Evolutionary conservation across 345 rosid genomes (phyloP), one percentile per base, ranked within the genome.

Genomic region (Arabis alpina): DNA sequence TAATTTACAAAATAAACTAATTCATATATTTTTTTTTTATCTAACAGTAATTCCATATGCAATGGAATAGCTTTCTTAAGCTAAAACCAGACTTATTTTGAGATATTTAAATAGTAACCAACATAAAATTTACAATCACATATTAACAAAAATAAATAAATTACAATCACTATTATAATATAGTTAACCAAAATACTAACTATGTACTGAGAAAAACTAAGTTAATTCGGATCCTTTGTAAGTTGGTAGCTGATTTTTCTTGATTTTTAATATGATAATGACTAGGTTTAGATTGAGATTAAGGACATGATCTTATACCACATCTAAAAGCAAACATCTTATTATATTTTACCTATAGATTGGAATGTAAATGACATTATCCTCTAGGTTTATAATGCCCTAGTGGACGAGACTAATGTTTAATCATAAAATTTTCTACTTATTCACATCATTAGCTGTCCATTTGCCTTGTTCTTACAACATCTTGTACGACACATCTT

Each of bases 391-490:
- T 11, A 61, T 36, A 12, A 23, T 60, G 73, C 40, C 40, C 56
- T 67, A 52, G 51, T 74, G 62, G 73, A 51, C 36, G 27, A 12
- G 51, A 60, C 42, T 44, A 62, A 14, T 68, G 69, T 54, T 45
- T 44, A 32, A 42, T 58, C 50, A 67, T 53, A 15, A 27, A 37
- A 5, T 0, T 44, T 61, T 61, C 51, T 51, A 61, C 39, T 25
- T 68, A 57, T 68, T 25, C 34, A 67, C 23, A 58, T 44, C 49
- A 66, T 66, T 42, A 58, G 77, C 77, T 66, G 77, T 73, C 54
- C 61, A 66, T 58, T 47, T 32, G 6, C 61, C 72, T 55, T 36
- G 1, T 65, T 66, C 61, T 30, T 36, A 34, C 56, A 55, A 28
- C 25, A 45, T 54, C 55, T 12, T 53, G 25, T 53, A 23, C 27